Base-by-base conservation (phyloP, 805 yeast species). In the Hyphopichia homilentoma region DNA sequence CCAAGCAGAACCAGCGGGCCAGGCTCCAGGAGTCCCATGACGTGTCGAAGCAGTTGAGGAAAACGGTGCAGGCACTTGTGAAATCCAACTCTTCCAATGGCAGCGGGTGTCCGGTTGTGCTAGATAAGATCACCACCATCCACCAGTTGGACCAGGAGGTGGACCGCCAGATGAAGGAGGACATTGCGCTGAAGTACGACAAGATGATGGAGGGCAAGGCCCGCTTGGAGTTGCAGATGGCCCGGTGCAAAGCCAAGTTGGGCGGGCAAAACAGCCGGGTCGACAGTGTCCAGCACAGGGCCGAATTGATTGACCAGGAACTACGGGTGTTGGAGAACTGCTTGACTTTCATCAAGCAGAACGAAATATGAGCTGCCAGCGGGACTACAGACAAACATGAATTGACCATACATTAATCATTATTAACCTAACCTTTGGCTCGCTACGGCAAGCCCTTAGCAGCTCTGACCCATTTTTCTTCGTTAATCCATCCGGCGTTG, bases 401-500 rank as follows among this genome's bases (percentile, higher is more conserved):
- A 21, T 29, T 29, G 22, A 16, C 21, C 11, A n/a, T 21, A 12
- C 16, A 26, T 12, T 26, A 26, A 11, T 21, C 11, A 21, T 8
- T 21, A 11, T 21, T 8, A 8, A 21, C 11, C 11, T 8, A 8
- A n/a, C n/a, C n/a, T n/a, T n/a, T n/a, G n/a, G n/a, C n/a, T n/a
- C n/a, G n/a, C 32, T 39, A 59, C 4, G 68, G 50, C 31, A 64
- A 43, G 2, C 71, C 71, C 20, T 47, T 50, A 4, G 69, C 68
- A 4, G 73, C 73, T 22, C 69, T 59, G 36, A 75, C 81, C 90
- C 93, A 89, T 43, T 77, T 75, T 31, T 81, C 86, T 15, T 77
- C 77, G 38, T 78, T 80, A 11, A 73, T 70, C 97, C 97, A 89
- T 13, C 96, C 96, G 3, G 83, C 75, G 47, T 85, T 79, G 25